phyloP scores from a whole-genome alignment of 768 basidiomycete genomes.

The Mycena indigotica region DNA sequence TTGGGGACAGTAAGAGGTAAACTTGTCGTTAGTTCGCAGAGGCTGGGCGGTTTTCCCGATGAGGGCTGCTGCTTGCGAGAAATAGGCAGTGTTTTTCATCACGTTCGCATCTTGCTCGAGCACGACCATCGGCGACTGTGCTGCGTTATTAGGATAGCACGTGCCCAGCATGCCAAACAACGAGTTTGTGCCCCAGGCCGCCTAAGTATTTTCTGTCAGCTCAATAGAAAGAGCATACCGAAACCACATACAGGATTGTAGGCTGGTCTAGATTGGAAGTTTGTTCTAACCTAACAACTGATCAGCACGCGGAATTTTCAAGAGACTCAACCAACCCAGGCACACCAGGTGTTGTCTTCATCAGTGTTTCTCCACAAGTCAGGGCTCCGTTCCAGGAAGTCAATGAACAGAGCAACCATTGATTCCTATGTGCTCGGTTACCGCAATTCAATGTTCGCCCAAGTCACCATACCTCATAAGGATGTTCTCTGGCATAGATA shows the following conservation, averaged over 20 bases:
- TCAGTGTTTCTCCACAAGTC: neutral
- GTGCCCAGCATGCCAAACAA: neutral
- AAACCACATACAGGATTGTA: neutral
- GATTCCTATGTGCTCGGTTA: too few species aligned
- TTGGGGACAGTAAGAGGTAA: neutral
- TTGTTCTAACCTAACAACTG: too few species aligned
- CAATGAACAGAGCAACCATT: neutral
- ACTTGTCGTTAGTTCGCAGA: neutral
- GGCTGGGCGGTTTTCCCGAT: neutral
- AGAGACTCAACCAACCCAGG: too few species aligned
- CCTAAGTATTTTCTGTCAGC: neutral
- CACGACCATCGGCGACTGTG: neutral
- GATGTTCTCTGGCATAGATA: slow-evolving; percentile 2
- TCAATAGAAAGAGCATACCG: too few species aligned
- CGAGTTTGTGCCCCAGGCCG: neutral
- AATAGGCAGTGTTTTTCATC: neutral
- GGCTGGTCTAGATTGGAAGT: neutral
- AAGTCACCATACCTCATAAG: neutral
- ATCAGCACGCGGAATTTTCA: too few species aligned
- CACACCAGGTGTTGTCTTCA: neutral
- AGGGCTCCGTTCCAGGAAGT: neutral
- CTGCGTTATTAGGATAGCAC: neutral
- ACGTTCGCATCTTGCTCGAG: neutral
- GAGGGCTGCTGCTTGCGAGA: neutral
- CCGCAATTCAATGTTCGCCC: too few species aligned